Evolutionary conservation across 225 moss, liverwort and hornwort genomes (phyloP).

Genomic region (Straminergon stramineum): DNA sequence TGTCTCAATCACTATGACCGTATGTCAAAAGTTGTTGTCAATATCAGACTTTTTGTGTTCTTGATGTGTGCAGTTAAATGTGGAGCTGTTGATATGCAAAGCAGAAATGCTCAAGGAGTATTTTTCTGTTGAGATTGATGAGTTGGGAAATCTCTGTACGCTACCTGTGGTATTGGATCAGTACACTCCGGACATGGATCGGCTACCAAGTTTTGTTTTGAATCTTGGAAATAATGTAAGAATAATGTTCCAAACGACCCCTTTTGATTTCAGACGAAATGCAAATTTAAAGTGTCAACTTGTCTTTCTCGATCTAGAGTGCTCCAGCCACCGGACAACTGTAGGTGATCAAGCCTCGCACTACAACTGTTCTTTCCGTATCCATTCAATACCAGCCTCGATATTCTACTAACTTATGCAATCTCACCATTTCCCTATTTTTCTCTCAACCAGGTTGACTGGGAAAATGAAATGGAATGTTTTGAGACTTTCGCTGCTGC

Average conservation of each 20-base stretch:
- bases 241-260: background rate
- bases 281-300: background rate
- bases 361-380: background rate
- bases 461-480: conserved; percentile 90
- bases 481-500: conserved; percentile 90
- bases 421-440: background rate
- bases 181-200: conserved; percentile 92
- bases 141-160: conserved; percentile 63
- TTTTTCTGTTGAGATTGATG: conserved; percentile 73
- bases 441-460: conserved; percentile 60
- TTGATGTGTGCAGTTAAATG: conserved; percentile 56
- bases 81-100: conserved; percentile 72
- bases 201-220: conserved; percentile 70
- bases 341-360: background rate
- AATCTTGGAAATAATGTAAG: conserved; percentile 89
- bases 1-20: background rate
- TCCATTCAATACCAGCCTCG: background rate
- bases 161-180: conserved; percentile 89
- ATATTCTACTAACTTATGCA: background rate
- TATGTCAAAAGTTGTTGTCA: background rate
- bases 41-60: conserved; percentile 1
- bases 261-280: background rate
- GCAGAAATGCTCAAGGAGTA: conserved; percentile 93
- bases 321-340: background rate
- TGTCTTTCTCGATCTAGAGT: background rate